These are phyloP conservation scores for Penicillium maclennaniae DNA, from an alignment of 495 filamentous ascomycete species.

Conservation along the genomic window DNA sequence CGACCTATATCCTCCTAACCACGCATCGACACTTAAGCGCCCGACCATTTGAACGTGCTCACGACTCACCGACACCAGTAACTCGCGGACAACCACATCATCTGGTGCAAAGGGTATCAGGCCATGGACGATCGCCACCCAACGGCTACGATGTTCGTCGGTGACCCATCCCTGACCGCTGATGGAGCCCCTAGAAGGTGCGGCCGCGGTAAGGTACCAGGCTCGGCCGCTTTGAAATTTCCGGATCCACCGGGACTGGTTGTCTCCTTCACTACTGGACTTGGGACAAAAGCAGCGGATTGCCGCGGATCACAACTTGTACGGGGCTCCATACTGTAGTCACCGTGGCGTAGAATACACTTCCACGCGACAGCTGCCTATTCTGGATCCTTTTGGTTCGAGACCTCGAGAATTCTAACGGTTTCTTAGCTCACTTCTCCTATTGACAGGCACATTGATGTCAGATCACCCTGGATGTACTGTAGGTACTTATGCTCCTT, in stretches of 20 bases:
- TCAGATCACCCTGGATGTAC: not conserved
- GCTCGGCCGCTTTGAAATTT: conserved; percentile 1
- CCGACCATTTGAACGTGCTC: not conserved
- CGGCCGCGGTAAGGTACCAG: conserved; percentile 3
- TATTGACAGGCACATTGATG: not conserved
- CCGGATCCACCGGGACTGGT: not conserved
- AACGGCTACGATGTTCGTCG: conserved; percentile 8
- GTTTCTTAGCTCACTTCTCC: not conserved
- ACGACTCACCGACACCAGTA: not conserved
- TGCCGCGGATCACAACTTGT: not conserved
- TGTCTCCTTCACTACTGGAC: not conserved
- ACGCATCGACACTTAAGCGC: not conserved
- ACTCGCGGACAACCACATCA: not conserved
- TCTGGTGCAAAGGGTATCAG: not conserved
- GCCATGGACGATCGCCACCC: conserved; percentile 10
- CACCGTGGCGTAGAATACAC: too few relatives aligned
- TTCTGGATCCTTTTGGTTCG: not conserved
- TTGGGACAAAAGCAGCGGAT: not conserved
- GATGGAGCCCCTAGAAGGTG: conserved; percentile 1
- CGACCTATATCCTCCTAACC: not conserved
- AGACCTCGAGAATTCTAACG: not conserved
- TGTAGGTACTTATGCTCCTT: not conserved
- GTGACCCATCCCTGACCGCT: not conserved
- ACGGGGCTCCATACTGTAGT: too few relatives aligned
- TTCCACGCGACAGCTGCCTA: not conserved